Base-by-base conservation (phyloP, 2,329 filamentous ascomycete species). In the Diaporthe sp. region DNA sequence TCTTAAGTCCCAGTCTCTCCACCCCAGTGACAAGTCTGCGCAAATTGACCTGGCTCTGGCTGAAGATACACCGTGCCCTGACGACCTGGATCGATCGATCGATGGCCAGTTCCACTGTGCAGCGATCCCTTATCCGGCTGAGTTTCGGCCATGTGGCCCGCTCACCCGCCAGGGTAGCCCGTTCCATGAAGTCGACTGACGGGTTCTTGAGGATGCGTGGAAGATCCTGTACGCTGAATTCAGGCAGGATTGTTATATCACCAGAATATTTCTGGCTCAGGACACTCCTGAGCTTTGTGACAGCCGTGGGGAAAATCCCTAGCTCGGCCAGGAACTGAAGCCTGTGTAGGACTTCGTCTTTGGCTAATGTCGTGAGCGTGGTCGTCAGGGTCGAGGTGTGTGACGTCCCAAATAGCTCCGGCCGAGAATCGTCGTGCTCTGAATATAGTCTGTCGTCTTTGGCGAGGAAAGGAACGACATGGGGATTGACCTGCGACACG, bases 401-500 rank as follows among this genome's bases (percentile, higher is more conserved):
- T 9, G 76, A 75, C 34, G 67, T 51, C 25, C 76, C 71, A 62
- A 91, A 88, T 0, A 95, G 81, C 51, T 79, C 76, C 65, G 82
- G 75, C 72, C 79, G 75, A 37, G 72, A 17, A 22, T 71, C 71
- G 34, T 78, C 76, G 37, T 83, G 80, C 7, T 82, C 80, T 7
- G 87, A 85, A 9, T 85, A 84, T 1, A 90, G 83, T 37, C 89
- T 88, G 76, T 95, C 94, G 75, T 97, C 94, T 78, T 92, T 94
- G 22, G 91, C 88, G 22, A 98, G 86, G 80, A 98, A 98, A 0
- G 95, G 95, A 0, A 97, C 91, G 12, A 98, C 94, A 80, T 98
- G 96, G 0, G 96, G 96, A 80, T 98, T 98, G 70, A 98, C 95
- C 82, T 98, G 96, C 0, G 95, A 98, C 25, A 98, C 96, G 79